Base-by-base conservation (phyloP, 768 basidiomycete genomes). In the Mycena floridula region DNA sequence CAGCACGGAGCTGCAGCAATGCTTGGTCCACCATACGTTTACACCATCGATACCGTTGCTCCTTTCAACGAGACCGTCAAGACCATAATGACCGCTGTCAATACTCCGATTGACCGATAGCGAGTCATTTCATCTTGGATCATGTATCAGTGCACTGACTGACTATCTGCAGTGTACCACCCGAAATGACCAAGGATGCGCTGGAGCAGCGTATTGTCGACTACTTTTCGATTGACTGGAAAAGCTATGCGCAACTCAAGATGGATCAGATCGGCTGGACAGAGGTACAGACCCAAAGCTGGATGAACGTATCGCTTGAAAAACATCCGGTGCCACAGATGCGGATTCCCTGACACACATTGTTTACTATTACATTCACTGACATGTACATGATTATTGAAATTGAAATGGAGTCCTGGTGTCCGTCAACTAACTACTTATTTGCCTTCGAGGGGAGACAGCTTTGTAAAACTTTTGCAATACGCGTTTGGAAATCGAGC, bases 1-100 rank as follows among this genome's bases (percentile, higher is more conserved):
- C 46, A 47, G 36, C 50, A 50, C 38, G 50, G 50, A 8, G 42
- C 50, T 9, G 50, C 50, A 7, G 50, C 50, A 16, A 21, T 37
- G 3, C 24, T 50, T 11, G 50, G 50, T 25, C 43, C 44, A 25
- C 50, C 50, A 2, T 50, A 37, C 5, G 44, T 50, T 9, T 50
- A 50, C 21, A 44, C 41, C 4, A 30, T 44, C 12, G 46, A 50
- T 37, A 27, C 44, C 20, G 18, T 18, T 13, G 42, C 21, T 26
- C 42, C 37, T 16, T 37, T 25, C 0, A 43, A 47, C 11, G 50
- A 44, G 9, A 37, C 44, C 12, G 27, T 50, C 2, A 5, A 37
- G 2, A 48, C 42, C 5, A 36, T 50, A 3, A 5, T 20, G 38
- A 27, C 43, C 20, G 50, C 50, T 21, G 50, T 26, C 20, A 40